Conservation (phyloP, 495 filamentous ascomycete genomes). For the Trichoderma erinaceum region DNA sequence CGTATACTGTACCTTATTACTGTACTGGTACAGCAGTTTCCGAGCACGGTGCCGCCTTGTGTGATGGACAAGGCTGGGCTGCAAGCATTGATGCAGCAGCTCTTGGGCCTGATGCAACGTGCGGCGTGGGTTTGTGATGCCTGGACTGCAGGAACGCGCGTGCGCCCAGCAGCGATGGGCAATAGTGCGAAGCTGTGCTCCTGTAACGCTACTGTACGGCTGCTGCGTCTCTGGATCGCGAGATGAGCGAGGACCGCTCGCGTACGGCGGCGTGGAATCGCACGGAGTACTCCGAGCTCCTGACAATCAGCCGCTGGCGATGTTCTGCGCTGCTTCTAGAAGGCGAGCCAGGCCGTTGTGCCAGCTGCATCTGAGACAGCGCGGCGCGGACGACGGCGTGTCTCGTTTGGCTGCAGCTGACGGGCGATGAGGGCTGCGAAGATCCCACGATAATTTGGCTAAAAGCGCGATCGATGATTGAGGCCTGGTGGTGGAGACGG, state of each 20-base stretch:
- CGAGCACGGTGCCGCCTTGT: not conserved
- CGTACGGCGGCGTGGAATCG: not conserved
- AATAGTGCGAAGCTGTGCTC: not conserved
- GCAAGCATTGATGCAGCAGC: not conserved
- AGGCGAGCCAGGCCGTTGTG: not conserved
- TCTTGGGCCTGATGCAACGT: conserved; percentile 2
- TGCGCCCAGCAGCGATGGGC: not conserved
- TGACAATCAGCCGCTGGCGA: not conserved
- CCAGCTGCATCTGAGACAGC: not conserved
- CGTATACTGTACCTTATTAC: no score
- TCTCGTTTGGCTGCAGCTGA: not conserved
- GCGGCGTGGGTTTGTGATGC: not conserved
- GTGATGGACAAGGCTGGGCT: not conserved
- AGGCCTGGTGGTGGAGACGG: not conserved
- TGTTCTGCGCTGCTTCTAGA: conserved; percentile 8
- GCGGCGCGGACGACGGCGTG: not conserved
- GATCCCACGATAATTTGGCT: not conserved
- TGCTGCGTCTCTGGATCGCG: not conserved
- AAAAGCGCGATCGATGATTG: not conserved
- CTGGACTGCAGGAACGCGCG: conserved; percentile 1
- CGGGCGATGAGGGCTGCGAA: not conserved
- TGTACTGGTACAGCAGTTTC: no score
- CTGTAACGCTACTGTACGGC: not conserved
- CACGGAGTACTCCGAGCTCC: conserved; percentile 10
- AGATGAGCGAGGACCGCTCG: conserved; percentile 13